phyloP scores from a whole-genome alignment of 2,329 filamentous ascomycete genomes.

The Lachnellula arida region DNA sequence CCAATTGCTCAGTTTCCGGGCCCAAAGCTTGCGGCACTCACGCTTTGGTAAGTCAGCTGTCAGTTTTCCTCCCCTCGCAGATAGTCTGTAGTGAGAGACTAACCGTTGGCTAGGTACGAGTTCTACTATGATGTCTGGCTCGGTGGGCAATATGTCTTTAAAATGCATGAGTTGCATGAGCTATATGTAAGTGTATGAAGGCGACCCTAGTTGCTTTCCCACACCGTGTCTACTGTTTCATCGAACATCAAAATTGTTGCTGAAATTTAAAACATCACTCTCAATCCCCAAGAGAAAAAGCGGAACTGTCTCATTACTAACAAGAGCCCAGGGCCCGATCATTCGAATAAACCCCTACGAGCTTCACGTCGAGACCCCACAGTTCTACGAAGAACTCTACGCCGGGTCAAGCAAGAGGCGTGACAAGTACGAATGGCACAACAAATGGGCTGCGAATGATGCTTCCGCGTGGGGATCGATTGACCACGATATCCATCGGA shows the following conservation, averaged over 20 bases:
- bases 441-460: conserved; percentile 3
- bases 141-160: conserved; percentile 39
- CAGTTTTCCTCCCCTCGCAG: not conserved
- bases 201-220: no score
- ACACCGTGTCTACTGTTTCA: no score
- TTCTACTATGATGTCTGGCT: conserved; percentile 40
- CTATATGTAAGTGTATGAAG: conserved; percentile 27
- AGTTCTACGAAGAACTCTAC: conserved; percentile 39
- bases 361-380: conserved; percentile 34
- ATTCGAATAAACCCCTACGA: conserved; percentile 36
- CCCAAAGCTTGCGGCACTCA: conserved; percentile 31
- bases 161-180: conserved; percentile 39
- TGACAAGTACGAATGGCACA: conserved; percentile 12
- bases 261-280: no score
- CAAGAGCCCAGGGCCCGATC: conserved; percentile 27
- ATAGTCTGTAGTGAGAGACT: not conserved
- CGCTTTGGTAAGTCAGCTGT: conserved; percentile 15
- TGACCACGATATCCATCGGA: conserved; percentile 18
- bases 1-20: conserved; percentile 32
- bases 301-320: conserved; percentile 11
- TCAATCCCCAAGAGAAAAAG: not conserved
- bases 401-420: conserved; percentile 14
- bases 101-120: conserved; percentile 22
- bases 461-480: conserved; percentile 11
- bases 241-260: no score